A percentile compares a stretch with the other conserved stretches of the same genome.
Conservation (phyloP, 2,329 filamentous ascomycete genomes). For the Macrophomina pseudophaseolina region DNA sequence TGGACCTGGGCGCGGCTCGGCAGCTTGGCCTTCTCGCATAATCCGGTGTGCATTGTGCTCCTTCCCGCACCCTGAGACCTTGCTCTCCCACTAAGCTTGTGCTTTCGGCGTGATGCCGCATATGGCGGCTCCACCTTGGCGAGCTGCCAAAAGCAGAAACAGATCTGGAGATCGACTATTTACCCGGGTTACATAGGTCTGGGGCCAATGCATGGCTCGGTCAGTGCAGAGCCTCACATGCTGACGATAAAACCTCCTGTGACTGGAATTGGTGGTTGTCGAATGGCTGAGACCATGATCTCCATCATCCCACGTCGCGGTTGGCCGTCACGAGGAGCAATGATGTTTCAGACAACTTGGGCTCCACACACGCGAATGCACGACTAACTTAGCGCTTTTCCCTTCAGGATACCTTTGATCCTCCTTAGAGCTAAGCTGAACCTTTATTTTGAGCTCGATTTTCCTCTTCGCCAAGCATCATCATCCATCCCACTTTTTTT, state of each 20-base stretch:
- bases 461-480: background rate
- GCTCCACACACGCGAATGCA: background rate
- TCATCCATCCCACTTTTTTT: background rate
- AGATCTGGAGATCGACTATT: background rate
- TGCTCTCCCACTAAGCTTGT: background rate
- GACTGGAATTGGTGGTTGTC: background rate
- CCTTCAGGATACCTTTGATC: background rate
- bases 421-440: background rate
- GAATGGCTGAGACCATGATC: conserved; percentile 3
- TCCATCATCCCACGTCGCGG: conserved; percentile 9
- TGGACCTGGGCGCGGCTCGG: too few relatives aligned
- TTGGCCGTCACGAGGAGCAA: background rate
- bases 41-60: background rate
- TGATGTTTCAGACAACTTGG: background rate
- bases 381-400: background rate
- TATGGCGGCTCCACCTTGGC: background rate
- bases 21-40: background rate
- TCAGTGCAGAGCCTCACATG: background rate
- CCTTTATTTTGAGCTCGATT: background rate
- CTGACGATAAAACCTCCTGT: background rate
- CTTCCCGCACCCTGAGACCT: background rate
- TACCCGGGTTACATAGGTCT: background rate
- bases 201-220: background rate
- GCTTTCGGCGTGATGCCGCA: background rate
- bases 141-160: background rate